phyloP scores from a whole-genome alignment of 2,329 filamentous ascomycete genomes.

The Penicillium crustosum region DNA sequence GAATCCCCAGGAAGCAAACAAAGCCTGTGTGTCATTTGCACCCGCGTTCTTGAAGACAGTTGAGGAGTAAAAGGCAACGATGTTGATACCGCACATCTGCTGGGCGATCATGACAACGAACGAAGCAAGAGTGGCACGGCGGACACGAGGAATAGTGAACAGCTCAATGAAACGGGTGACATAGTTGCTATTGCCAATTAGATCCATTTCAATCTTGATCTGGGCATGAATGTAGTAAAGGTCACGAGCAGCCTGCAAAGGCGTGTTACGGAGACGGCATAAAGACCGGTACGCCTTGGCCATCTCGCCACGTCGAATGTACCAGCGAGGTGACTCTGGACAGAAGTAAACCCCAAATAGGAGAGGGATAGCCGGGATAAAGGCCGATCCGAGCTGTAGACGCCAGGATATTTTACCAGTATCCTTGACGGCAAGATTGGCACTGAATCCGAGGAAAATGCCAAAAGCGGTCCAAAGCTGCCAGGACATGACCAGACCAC shows the following conservation, averaged over 20 bases:
- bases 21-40: constrained; percentile 55
- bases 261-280: constrained; percentile 56
- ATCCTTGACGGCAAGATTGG: constrained; percentile 64
- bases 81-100: constrained; percentile 71
- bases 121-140: constrained; percentile 69
- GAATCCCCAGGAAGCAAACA: constrained; percentile 65
- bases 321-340: constrained; percentile 66
- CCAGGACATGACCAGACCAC: constrained; percentile 58
- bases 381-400: constrained; percentile 63
- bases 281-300: constrained; percentile 61
- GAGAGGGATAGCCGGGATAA: constrained; percentile 64
- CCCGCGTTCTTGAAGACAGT: constrained; percentile 58
- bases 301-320: constrained; percentile 65
- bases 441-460: constrained; percentile 66
- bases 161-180: constrained; percentile 58
- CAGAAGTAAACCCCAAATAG: constrained; percentile 60
- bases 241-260: constrained; percentile 62
- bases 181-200: constrained; percentile 55
- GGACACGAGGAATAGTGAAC: constrained; percentile 50
- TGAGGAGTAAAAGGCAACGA: constrained; percentile 74
- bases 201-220: constrained; percentile 48
- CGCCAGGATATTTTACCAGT: constrained; percentile 62
- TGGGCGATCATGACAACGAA: constrained; percentile 78
- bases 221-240: constrained; percentile 61
- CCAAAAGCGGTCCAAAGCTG: constrained; percentile 59